phyloP scores from a whole-genome alignment of 306 rosid genomes.

The Trichosanthes truncata region DNA sequence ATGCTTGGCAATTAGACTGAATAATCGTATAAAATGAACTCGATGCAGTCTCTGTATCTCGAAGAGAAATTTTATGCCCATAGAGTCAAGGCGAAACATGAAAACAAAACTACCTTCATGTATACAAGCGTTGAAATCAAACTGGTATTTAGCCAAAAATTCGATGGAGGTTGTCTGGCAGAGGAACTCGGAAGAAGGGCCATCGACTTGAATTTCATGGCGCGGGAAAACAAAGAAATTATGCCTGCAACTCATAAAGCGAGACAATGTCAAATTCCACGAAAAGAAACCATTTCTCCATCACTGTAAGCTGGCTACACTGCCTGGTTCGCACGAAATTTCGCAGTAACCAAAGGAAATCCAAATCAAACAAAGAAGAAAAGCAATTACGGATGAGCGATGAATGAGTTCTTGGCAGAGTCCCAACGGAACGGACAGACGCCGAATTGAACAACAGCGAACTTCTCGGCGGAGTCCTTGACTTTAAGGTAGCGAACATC shows the following conservation, averaged over 20 bases:
- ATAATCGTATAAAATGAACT: not conserved
- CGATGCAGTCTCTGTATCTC: not conserved
- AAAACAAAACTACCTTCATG: conserved; percentile 53
- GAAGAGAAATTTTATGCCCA: not conserved
- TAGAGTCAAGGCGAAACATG: conserved; percentile 3
- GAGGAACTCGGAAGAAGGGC: conserved; percentile 57
- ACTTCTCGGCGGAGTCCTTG: conserved; percentile 79
- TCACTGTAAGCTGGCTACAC: not conserved
- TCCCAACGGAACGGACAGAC: conserved; percentile 97
- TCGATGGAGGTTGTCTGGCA: conserved; percentile 85
- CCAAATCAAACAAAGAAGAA: not conserved
- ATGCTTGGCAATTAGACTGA: not conserved
- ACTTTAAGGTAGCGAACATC: conserved; percentile 80
- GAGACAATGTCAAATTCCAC: not conserved
- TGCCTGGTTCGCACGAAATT: not conserved
- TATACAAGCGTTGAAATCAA: conserved; percentile 82
- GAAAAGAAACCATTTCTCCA: not conserved
- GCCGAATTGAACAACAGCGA: conserved; percentile 83
- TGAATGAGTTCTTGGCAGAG: conserved; percentile 32
- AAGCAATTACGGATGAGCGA: conserved; percentile 63
- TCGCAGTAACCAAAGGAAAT: not conserved
- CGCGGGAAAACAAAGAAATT: conserved; percentile 87
- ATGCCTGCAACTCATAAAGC: conserved; percentile 33
- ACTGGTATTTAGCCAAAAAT: conserved; percentile 86
- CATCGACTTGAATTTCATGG: conserved; percentile 44